Conservation (phyloP, 345 rosid genomes). For the Gossypium stocksii region DNA sequence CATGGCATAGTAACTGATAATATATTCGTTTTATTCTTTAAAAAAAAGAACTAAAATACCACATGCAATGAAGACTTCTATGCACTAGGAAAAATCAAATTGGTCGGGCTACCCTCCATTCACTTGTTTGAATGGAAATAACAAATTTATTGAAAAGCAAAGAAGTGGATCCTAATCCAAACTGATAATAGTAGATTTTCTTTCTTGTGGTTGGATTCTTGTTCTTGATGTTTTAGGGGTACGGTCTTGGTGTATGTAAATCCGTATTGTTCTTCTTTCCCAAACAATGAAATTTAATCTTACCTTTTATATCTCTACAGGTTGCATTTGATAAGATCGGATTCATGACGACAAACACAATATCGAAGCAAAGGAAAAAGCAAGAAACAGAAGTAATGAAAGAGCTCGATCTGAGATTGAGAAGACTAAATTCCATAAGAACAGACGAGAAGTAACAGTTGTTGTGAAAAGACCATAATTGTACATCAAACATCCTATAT, state of each 20-base stretch:
- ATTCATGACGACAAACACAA: slow-evolving; percentile 83
- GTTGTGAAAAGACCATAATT: background rate
- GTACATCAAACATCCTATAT: slow-evolving; percentile 17
- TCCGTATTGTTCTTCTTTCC: background rate
- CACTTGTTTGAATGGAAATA: background rate
- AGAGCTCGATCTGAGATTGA: slow-evolving; percentile 86
- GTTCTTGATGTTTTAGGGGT: too few relatives aligned
- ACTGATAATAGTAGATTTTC: background rate
- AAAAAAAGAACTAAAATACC: too few relatives aligned
- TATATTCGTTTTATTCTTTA: too few relatives aligned
- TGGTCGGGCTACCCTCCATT: background rate
- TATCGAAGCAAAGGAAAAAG: slow-evolving; percentile 94
- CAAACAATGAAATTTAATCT: background rate
- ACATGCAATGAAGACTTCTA: too few relatives aligned
- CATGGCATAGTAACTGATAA: background rate
- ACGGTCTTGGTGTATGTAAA: background rate
- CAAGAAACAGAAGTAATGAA: slow-evolving; percentile 98
- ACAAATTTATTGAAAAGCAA: background rate
- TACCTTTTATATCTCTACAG: slow-evolving; percentile 30
- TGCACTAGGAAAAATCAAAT: background rate
- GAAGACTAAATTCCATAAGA: slow-evolving; percentile 72
- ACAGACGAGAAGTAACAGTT: slow-evolving; percentile 32
- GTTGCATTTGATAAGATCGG: slow-evolving; percentile 93
- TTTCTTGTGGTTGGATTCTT: background rate
- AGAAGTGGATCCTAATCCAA: background rate